These are phyloP conservation scores for Kockovaella imperatae DNA, from an alignment of 768 basidiomycete species.

Conservation along the genomic window DNA sequence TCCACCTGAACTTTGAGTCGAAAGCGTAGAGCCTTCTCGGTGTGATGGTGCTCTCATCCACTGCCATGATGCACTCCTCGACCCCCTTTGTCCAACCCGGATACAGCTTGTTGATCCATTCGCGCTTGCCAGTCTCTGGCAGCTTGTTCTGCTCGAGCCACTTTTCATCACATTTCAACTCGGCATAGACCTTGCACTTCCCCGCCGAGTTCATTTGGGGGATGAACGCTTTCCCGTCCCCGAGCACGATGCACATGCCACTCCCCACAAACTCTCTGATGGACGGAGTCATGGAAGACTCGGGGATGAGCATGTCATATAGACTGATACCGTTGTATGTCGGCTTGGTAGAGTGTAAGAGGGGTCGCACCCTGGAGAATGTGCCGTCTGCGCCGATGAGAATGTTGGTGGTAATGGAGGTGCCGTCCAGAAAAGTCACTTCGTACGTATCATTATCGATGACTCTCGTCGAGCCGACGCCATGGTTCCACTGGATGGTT, in stretches of 20 bases:
- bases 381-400: conserved; percentile 49
- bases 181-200: conserved; percentile 29
- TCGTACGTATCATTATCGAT: conserved; percentile 5
- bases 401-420: conserved; percentile 11
- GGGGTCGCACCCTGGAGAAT: conserved; percentile 46
- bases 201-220: conserved; percentile 44
- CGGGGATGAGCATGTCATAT: conserved; percentile 20
- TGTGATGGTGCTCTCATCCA: conserved; percentile 14
- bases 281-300: conserved; percentile 23
- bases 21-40: conserved; percentile 16
- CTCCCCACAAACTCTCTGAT: conserved; percentile 33
- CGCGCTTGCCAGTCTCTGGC: conserved; percentile 5
- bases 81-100: conserved; percentile 13
- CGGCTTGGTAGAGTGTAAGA: too few species aligned
- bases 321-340: conserved; percentile 13
- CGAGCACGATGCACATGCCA: conserved; percentile 13
- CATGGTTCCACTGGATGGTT: conserved; percentile 24
- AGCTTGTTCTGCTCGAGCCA: conserved; percentile 18
- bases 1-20: conserved; percentile 12
- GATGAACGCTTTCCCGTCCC: conserved; percentile 34
- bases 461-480: conserved; percentile 5
- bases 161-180: conserved; percentile 9
- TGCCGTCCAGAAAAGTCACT: conserved; percentile 13
- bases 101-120: conserved; percentile 9
- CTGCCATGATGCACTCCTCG: conserved; percentile 13